Conservation (phyloP, 2,329 filamentous ascomycete species). For the Cladosporium sp. region DNA sequence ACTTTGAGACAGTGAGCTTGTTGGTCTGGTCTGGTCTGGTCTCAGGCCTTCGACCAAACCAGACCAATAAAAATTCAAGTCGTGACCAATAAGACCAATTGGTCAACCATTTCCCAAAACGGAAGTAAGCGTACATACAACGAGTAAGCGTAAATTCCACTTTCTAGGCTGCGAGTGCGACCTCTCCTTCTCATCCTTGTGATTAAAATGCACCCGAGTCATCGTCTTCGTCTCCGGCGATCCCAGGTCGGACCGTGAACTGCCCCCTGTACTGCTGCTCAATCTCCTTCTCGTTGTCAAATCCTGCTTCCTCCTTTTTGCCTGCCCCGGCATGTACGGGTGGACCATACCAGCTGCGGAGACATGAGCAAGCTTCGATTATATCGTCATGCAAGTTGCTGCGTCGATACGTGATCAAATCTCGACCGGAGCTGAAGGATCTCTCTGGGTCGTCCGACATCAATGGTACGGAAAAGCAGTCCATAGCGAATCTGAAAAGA, state of each 20-base stretch:
- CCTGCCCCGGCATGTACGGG: neutral
- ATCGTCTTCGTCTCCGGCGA: neutral
- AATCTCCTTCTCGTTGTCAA: neutral
- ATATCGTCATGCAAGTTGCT: conserved; percentile 7
- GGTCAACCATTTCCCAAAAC: neutral
- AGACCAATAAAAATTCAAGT: neutral
- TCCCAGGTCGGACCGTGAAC: neutral
- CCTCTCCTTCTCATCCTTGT: neutral
- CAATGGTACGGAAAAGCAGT: neutral
- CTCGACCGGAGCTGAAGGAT: conserved; percentile 3
- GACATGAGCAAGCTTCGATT: conserved; percentile 4
- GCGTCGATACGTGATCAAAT: conserved; percentile 10
- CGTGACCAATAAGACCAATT: neutral
- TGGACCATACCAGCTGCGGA: conserved; percentile 10
- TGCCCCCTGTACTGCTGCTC: neutral
- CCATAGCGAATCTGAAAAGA: neutral
- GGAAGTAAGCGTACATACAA: neutral
- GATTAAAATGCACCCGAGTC: neutral
- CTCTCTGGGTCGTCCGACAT: conserved; percentile 4
- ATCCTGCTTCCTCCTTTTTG: conserved; percentile 5
- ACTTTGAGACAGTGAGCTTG: neutral
- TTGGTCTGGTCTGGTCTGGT: neutral
- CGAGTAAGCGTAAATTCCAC: neutral
- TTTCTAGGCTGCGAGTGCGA: neutral
- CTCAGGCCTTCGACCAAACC: neutral